These are phyloP conservation scores for Verruconis gallopava DNA, from an alignment of 2,329 filamentous ascomycete species.

Conservation along the genomic window DNA sequence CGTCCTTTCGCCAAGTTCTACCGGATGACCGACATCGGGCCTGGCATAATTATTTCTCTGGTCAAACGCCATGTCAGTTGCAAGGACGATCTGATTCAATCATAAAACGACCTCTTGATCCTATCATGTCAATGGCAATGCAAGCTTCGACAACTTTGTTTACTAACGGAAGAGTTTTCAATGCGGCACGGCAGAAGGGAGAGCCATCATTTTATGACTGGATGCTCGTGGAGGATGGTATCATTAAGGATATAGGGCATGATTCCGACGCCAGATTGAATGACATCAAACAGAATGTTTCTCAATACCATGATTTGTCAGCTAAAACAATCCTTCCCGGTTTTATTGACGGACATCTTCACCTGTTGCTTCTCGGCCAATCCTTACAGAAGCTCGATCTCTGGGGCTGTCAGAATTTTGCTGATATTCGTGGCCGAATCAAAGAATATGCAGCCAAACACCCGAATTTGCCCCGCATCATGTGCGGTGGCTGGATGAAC, in stretches of 20 bases:
- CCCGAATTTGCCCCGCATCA: slow-evolving; percentile 34
- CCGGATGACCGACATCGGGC: too few species aligned
- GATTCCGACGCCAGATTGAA: neutral
- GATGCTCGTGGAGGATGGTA: slow-evolving; percentile 2
- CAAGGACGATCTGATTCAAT: too few species aligned
- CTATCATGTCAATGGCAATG: too few species aligned
- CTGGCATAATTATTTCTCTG: too few species aligned
- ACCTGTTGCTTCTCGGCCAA: slow-evolving; percentile 42
- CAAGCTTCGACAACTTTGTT: neutral
- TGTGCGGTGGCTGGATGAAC: slow-evolving; percentile 45
- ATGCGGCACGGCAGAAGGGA: neutral
- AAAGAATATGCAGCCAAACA: slow-evolving; percentile 31
- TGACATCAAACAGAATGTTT: neutral
- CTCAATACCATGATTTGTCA: slow-evolving; percentile 15
- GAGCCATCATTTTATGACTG: neutral
- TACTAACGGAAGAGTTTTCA: slow-evolving; percentile 2
- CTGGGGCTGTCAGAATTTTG: slow-evolving; percentile 32
- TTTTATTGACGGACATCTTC: slow-evolving; percentile 47
- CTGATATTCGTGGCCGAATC: slow-evolving; percentile 38
- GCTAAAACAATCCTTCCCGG: slow-evolving; percentile 35
- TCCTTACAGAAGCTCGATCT: slow-evolving; percentile 40
- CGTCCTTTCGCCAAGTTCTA: too few species aligned
- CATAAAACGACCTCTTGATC: too few species aligned
- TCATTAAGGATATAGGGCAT: neutral
- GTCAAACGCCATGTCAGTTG: too few species aligned